Percentiles rank a stretch among this genome's conserved stretches.
Conservation (phyloP, 2,329 filamentous ascomycete genomes). For the Zasmidium cellare region DNA sequence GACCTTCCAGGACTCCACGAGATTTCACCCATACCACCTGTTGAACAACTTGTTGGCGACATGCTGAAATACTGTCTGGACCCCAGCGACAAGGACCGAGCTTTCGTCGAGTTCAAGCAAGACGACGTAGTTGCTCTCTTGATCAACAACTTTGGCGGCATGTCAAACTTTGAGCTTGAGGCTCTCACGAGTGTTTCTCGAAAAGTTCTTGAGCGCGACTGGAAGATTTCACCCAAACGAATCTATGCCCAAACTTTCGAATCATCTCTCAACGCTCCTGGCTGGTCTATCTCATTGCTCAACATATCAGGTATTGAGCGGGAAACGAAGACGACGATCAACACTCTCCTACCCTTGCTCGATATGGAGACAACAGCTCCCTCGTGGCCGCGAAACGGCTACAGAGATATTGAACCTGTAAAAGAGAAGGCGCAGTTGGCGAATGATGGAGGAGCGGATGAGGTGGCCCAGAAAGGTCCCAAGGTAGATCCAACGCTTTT, state of each 20-base stretch:
- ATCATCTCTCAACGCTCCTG: slow-evolving; percentile 56
- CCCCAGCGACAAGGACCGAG: slow-evolving; percentile 48
- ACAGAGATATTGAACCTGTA: slow-evolving; percentile 27
- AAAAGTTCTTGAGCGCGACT: slow-evolving; percentile 45
- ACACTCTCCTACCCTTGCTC: slow-evolving; percentile 49
- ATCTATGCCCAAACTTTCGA: slow-evolving; percentile 53
- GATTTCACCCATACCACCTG: slow-evolving; percentile 49
- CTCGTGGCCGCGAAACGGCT: slow-evolving; percentile 53
- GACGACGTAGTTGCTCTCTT: slow-evolving; percentile 48
- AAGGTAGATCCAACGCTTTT: slow-evolving; percentile 31
- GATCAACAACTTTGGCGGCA: slow-evolving; percentile 52
- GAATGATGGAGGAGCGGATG: slow-evolving; percentile 41
- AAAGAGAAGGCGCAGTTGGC: slow-evolving; percentile 25
- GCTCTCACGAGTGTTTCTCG: slow-evolving; percentile 46
- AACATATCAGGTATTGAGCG: slow-evolving; percentile 51
- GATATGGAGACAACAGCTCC: slow-evolving; percentile 54
- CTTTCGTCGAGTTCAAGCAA: slow-evolving; percentile 50
- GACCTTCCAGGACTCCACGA: slow-evolving; percentile 48
- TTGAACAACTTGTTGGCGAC: slow-evolving; percentile 49
- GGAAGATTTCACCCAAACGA: slow-evolving; percentile 50
- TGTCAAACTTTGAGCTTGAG: slow-evolving; percentile 50
- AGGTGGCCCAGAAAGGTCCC: slow-evolving; percentile 24
- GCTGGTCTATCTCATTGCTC: slow-evolving; percentile 57
- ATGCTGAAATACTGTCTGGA: slow-evolving; percentile 53
- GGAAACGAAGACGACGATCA: slow-evolving; percentile 38